These are phyloP conservation scores for Phytopythium ostracodes DNA, from an alignment of 352 stramenopile genomes.

Conservation along the genomic window DNA sequence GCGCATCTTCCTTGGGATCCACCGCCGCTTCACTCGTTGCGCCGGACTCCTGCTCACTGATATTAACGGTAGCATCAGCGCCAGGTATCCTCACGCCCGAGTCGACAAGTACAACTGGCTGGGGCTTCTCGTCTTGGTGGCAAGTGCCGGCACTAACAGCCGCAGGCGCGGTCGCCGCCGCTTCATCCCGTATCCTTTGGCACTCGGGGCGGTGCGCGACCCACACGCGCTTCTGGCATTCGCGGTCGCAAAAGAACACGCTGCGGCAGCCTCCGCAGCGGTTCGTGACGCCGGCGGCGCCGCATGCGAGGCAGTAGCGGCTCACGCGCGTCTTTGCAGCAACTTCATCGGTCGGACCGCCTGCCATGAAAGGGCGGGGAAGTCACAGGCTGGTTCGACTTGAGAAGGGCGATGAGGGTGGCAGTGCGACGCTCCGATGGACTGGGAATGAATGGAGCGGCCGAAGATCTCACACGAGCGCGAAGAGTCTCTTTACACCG, in stretches of 20 bases:
- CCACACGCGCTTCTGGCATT: constrained; percentile 72
- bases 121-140: background rate
- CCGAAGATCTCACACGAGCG: too few species aligned
- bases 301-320: constrained; percentile 42
- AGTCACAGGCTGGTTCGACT: background rate
- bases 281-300: constrained; percentile 43
- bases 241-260: constrained; percentile 77
- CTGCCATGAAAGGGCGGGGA: background rate
- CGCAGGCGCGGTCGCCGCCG: too few species aligned
- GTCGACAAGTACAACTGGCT: background rate
- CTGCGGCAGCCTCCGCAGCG: constrained; percentile 64
- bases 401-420: too few species aligned
- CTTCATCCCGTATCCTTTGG: constrained; percentile 8
- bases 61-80: background rate
- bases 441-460: too few species aligned
- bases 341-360: background rate
- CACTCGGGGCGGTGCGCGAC: constrained; percentile 45
- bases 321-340: constrained; percentile 2
- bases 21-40: background rate
- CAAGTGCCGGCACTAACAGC: background rate
- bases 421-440: background rate
- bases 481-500: too few species aligned
- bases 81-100: background rate
- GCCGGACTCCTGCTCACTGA: background rate
- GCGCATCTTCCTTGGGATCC: background rate